phyloP scores from a whole-genome alignment of 257 asterid species.

The Ligustrum vulgare region DNA sequence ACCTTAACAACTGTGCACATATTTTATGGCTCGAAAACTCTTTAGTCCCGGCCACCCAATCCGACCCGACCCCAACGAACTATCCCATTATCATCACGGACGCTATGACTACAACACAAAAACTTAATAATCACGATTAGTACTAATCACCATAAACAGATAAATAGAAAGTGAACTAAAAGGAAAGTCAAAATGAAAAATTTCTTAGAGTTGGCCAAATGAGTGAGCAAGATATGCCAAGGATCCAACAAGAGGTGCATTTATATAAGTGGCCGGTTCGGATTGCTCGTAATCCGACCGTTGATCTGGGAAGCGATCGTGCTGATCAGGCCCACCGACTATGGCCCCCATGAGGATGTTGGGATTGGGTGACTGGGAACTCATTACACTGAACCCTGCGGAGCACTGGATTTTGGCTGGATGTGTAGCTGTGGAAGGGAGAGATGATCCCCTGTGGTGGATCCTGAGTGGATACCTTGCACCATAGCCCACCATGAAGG shows the following conservation, averaged over 20 bases:
- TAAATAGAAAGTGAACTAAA: neutral
- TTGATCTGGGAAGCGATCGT: conserved; percentile 77
- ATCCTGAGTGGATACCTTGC: conserved; percentile 70
- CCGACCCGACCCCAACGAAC: neutral
- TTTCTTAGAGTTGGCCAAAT: conserved; percentile 66
- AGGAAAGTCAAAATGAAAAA: neutral
- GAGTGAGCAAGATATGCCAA: conserved; percentile 91
- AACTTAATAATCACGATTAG: neutral
- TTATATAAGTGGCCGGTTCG: conserved; percentile 94
- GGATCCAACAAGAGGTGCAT: conserved; percentile 92
- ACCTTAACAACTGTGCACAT: conserved; percentile 24
- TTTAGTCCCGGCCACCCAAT: conserved; percentile 26
- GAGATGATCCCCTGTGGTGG: conserved; percentile 97
- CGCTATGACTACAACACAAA: neutral
- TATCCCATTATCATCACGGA: neutral
- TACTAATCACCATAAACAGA: neutral
- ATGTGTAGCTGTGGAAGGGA: conserved; percentile 62
- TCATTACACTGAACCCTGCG: conserved; percentile 60
- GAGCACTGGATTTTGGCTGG: conserved; percentile 81
- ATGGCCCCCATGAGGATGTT: conserved; percentile 73
- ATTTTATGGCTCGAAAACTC: conserved; percentile 25
- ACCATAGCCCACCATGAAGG: conserved; percentile 97
- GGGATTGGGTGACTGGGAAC: conserved; percentile 72
- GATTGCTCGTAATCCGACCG: conserved; percentile 92
- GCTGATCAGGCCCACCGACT: conserved; percentile 89